phyloP scores from a whole-genome alignment of 805 yeast species.

The Sugiyamaella chiloensis region DNA sequence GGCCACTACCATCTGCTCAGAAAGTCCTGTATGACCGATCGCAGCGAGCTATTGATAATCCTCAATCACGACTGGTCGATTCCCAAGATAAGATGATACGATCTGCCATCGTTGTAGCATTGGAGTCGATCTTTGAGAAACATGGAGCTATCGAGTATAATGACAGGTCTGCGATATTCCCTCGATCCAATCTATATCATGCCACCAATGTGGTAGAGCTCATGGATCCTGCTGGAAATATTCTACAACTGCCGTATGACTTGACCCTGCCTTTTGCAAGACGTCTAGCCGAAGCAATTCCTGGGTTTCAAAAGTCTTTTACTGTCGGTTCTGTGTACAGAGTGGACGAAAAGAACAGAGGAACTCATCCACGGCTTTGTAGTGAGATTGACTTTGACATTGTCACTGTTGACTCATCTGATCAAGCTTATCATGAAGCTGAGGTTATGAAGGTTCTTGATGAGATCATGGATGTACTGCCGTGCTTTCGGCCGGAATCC shows the following conservation, averaged over 20 bases:
- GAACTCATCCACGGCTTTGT: slow-evolving; percentile 72
- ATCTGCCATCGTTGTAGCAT: slow-evolving; percentile 55
- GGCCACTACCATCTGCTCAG: slow-evolving; percentile 79
- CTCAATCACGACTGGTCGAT: slow-evolving; percentile 13
- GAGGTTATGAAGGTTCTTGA: slow-evolving; percentile 81
- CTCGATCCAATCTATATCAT: slow-evolving; percentile 70
- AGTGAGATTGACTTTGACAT: slow-evolving; percentile 88
- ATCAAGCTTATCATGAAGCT: slow-evolving; percentile 68
- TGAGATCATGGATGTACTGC: slow-evolving; percentile 64
- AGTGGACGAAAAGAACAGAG: slow-evolving; percentile 49
- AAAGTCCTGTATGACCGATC: slow-evolving; percentile 72
- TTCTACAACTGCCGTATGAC: slow-evolving; percentile 86
- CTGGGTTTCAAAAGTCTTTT: slow-evolving; percentile 56
- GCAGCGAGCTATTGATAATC: slow-evolving; percentile 22
- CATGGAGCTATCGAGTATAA: slow-evolving; percentile 88
- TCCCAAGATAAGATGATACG: slow-evolving; percentile 42
- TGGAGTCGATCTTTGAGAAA: slow-evolving; percentile 59
- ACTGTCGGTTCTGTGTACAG: slow-evolving; percentile 82
- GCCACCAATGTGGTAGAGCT: slow-evolving; percentile 72
- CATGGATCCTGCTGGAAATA: slow-evolving; percentile 81
- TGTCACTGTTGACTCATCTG: slow-evolving; percentile 47
- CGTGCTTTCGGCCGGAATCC: slow-evolving; percentile 58
- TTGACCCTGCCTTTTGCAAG: slow-evolving; percentile 88
- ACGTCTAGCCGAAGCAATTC: slow-evolving; percentile 61
- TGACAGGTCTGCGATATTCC: slow-evolving; percentile 66